phyloP scores from a whole-genome alignment of 371 early-diverging fungal genomes.

The Basidiobolus meristosporus region DNA sequence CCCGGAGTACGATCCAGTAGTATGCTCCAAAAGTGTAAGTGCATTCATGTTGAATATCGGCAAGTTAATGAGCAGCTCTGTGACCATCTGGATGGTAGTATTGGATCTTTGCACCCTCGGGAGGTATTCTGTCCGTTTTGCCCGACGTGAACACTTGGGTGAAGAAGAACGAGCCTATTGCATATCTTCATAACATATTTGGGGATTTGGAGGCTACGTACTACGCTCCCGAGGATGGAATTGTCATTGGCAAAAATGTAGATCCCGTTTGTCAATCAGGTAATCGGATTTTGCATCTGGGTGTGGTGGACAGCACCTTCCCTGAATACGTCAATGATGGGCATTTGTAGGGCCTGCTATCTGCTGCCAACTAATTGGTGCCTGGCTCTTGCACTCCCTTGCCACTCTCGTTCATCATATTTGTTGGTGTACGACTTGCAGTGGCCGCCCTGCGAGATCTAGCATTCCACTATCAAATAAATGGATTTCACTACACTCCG shows the following conservation, averaged over 20 bases:
- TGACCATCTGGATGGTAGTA: no score
- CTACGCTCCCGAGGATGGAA: constrained; percentile 66
- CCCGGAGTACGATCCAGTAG: constrained; percentile 26
- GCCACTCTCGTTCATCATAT: no score
- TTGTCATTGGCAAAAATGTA: constrained; percentile 39
- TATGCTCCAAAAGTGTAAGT: constrained; percentile 23
- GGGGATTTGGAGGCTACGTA: constrained; percentile 81
- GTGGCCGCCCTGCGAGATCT: no score
- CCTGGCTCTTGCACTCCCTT: no score
- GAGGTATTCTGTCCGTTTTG: constrained; percentile 30
- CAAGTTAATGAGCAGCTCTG: no score
- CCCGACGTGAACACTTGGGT: constrained; percentile 76
- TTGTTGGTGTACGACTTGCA: no score
- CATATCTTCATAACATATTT: constrained; percentile 78
- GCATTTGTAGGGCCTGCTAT: constrained; percentile 14
- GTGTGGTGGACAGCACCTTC: constrained; percentile 40
- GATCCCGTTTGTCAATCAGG: constrained; percentile 69
- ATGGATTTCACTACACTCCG: no score
- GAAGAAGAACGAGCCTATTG: constrained; percentile 70
- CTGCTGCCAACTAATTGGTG: no score
- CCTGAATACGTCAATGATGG: constrained; percentile 27
- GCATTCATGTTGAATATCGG: no score
- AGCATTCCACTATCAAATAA: no score
- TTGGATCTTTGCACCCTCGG: constrained; percentile 32
- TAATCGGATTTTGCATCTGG: constrained; percentile 58